Evolutionary conservation across 306 rosid genomes (phyloP), one percentile per base, ranked within the genome.

Genomic region (Prosopis cineraria): DNA sequence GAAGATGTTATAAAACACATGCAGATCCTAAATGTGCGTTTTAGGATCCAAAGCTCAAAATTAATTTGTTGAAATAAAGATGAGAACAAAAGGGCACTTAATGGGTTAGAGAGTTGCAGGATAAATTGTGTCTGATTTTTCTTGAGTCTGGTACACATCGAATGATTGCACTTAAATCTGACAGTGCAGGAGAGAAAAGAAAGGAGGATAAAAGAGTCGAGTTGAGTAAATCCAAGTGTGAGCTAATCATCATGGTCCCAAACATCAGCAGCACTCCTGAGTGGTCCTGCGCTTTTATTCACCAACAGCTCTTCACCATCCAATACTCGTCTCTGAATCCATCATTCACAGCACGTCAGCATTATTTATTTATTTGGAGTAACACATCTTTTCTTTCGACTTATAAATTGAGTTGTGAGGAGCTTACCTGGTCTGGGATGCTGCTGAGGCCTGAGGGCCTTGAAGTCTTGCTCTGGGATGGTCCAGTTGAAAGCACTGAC

Each of bases 201-300:
- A 44, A 14, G 1, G 14, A 14, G 50, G 14, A 3, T 20, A 53
- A 9, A 22, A 22, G 60, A 22, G 60, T 20, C 59, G 3, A 14
- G 60, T 20, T 67, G 3, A 14, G 11, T 63, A 20, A 48, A 58
- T 80, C 83, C 4, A 73, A 60, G 58, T 64, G 66, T 71, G 44
- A 29, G 39, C 56, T 85, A 85, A 73, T 85, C 84, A 36, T 85
- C 89, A 68, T 82, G 81, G 80, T 85, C 88, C 88, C 86, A 82
- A 2, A 85, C 36, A 9, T 82, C 86, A 7, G 55, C 80, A 0
- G 31, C 80, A 79, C 82, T 83, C 67, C 40, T 87, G 25, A 83
- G 60, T 47, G 82, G 85, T 8, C 85, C 81, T 16, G 14, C 64
- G 7, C 29, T 39, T 44, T 72, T 77, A 75, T 65, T 65, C 66